Percentiles rank a stretch among this genome's conserved stretches.
Evolutionary conservation across 108 stramenopile genomes (phyloP).

Genomic region (Aureococcus anophagefferens): DNA sequence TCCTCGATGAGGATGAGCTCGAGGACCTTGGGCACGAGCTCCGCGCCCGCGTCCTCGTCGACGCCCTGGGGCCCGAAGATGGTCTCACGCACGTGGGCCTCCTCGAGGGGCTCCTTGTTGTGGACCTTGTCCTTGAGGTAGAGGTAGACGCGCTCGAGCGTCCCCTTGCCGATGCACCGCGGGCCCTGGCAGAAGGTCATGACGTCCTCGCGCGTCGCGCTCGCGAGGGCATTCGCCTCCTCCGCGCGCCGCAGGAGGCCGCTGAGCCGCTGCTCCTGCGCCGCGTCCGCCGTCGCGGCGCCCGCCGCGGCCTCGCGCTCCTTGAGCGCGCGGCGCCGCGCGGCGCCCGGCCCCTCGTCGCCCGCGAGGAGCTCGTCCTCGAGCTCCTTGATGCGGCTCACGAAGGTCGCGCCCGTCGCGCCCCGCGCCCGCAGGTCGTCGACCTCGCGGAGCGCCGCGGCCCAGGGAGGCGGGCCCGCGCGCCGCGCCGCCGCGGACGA

Average conservation of each 20-base stretch:
- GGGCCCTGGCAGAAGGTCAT: not conserved
- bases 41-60: not conserved
- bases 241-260: not conserved
- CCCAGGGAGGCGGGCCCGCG: too few species aligned
- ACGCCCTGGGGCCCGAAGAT: not conserved
- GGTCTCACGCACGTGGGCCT: not conserved
- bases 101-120: not conserved
- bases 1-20: not conserved
- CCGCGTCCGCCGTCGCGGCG: not conserved
- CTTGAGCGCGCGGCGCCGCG: not conserved
- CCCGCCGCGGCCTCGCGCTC: not conserved
- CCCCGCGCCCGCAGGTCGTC: too few species aligned
- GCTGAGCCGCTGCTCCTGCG: too few species aligned
- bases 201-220: not conserved
- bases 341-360: too few species aligned
- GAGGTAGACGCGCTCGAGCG: not conserved
- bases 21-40: not conserved
- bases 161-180: not conserved
- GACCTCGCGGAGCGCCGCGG: too few species aligned
- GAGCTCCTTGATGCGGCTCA: not conserved
- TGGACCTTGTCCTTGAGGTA: slow-evolving; percentile 3
- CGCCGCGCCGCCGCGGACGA: too few species aligned
- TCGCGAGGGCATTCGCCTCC: not conserved
- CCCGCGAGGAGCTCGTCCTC: not conserved
- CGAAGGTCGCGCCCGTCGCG: too few species aligned